Evolutionary conservation across 129 eudicot species (phyloP).

Genomic region (Calendula officinalis): DNA sequence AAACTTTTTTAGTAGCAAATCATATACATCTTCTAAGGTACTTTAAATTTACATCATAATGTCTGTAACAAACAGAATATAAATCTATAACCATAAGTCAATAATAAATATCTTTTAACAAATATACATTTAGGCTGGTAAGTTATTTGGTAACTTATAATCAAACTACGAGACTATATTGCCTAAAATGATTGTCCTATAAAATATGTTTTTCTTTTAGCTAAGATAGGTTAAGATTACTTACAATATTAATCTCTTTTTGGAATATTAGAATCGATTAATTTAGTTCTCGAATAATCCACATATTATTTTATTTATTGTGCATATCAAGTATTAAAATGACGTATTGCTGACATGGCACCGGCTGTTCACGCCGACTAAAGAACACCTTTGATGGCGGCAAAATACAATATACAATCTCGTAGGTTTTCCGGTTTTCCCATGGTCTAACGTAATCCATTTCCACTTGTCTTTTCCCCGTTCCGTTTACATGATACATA

Average conservation of each 20-base stretch:
- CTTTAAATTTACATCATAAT: too few relatives aligned
- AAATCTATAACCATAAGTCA: too few relatives aligned
- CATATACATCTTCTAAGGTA: too few relatives aligned
- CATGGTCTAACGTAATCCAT: slow-evolving; percentile 20
- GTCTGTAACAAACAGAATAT: too few relatives aligned
- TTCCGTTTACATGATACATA: slow-evolving; percentile 22
- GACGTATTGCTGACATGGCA: slow-evolving; percentile 13
- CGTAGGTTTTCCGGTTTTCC: slow-evolving; percentile 25
- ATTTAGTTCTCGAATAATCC: neutral
- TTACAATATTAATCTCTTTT: neutral
- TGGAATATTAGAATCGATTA: neutral
- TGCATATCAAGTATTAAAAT: neutral
- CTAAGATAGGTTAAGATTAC: too few relatives aligned
- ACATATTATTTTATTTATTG: neutral
- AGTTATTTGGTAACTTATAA: too few relatives aligned
- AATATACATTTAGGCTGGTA: too few relatives aligned
- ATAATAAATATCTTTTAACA: too few relatives aligned
- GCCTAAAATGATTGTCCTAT: too few relatives aligned
- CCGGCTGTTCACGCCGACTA: slow-evolving; percentile 22
- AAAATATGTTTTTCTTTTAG: too few relatives aligned
- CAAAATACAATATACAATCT: slow-evolving; percentile 23
- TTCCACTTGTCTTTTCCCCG: slow-evolving; percentile 38
- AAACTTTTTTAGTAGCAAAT: too few relatives aligned
- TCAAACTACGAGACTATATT: too few relatives aligned
- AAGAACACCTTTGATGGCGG: slow-evolving; percentile 24